A percentile compares a stretch with the other conserved stretches of the same genome.
Evolutionary conservation across 2,329 filamentous ascomycete genomes (phyloP).

Genomic region (Nothophoma quercina): DNA sequence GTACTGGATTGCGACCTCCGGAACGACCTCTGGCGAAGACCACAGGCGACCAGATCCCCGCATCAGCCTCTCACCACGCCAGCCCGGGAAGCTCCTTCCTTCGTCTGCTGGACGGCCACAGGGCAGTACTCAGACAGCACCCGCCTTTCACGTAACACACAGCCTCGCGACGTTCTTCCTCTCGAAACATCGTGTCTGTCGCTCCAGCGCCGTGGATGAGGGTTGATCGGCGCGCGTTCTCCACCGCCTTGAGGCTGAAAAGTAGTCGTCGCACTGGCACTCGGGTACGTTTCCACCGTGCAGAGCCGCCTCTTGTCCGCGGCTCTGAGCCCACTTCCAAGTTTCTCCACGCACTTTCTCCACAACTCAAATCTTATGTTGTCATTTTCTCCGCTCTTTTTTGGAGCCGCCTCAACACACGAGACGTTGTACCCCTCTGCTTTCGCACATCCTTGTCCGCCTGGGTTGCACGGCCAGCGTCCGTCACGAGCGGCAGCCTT

Average conservation of each 20-base stretch:
- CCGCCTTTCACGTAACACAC: slow-evolving; percentile 7
- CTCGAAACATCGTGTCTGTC: slow-evolving; percentile 1
- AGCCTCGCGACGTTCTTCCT: slow-evolving; percentile 14
- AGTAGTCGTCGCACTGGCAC: slow-evolving; percentile 44
- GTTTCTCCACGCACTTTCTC: slow-evolving; percentile 23
- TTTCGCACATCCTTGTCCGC: slow-evolving; percentile 22
- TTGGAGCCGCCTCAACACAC: slow-evolving; percentile 12
- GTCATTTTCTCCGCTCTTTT: slow-evolving; percentile 18
- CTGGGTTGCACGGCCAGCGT: slow-evolving; percentile 22
- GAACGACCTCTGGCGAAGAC: slow-evolving; percentile 15
- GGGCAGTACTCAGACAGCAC: slow-evolving; percentile 8
- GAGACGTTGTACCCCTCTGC: slow-evolving; percentile 21
- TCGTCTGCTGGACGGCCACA: slow-evolving; percentile 9
- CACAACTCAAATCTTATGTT: slow-evolving; percentile 19
- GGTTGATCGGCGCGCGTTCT: slow-evolving; percentile 43
- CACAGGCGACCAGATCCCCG: slow-evolving; percentile 16
- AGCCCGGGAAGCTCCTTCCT: slow-evolving; percentile 14
- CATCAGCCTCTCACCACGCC: slow-evolving; percentile 21
- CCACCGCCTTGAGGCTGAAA: slow-evolving; percentile 50
- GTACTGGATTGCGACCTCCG: slow-evolving; percentile 15
- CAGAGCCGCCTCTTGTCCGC: slow-evolving; percentile 44
- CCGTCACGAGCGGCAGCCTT: slow-evolving; percentile 23
- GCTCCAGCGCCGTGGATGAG: slow-evolving; percentile 17
- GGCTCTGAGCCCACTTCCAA: slow-evolving; percentile 24
- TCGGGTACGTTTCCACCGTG: slow-evolving; percentile 47